Percentiles rank a stretch among this genome's conserved stretches.
Evolutionary conservation across 192 early-diverging fungal genomes (phyloP).

Genomic region (Rhizophagus sp.): DNA sequence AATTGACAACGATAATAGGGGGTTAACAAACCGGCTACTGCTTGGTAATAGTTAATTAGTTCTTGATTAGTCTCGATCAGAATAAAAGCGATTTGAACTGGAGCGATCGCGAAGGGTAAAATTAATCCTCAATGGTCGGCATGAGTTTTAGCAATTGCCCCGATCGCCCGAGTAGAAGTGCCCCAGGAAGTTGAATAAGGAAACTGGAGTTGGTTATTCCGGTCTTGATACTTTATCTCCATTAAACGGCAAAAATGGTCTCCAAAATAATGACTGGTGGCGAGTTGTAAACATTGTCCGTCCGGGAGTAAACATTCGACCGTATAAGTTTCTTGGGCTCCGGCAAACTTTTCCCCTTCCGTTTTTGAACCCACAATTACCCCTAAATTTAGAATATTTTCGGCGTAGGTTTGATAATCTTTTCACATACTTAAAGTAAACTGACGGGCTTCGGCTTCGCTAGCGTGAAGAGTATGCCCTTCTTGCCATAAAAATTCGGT

Average conservation of each 20-base stretch:
- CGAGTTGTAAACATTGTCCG: conserved; percentile 22
- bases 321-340: conserved; percentile 15
- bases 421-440: not conserved
- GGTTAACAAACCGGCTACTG: not conserved
- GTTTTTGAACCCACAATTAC: conserved; percentile 10
- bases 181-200: conserved; percentile 18
- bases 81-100: conserved; percentile 25
- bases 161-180: conserved; percentile 12
- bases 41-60: conserved; percentile 25
- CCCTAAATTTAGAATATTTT: conserved; percentile 5
- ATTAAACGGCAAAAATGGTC: conserved; percentile 21
- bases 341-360: conserved; percentile 8
- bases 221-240: conserved; percentile 10
- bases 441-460: not conserved
- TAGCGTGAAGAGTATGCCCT: conserved; percentile 2
- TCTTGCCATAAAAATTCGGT: conserved; percentile 22
- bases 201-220: not conserved
- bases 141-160: conserved; percentile 5
- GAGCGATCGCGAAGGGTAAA: conserved; percentile 23
- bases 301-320: conserved; percentile 19
- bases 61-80: not conserved
- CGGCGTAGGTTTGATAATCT: conserved; percentile 14
- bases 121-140: conserved; percentile 17
- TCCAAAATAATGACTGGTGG: conserved; percentile 23
- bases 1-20: conserved; percentile 13